These are phyloP conservation scores for Nidula microcarpa DNA, from an alignment of 768 basidiomycete genomes.

Conservation along the genomic window DNA sequence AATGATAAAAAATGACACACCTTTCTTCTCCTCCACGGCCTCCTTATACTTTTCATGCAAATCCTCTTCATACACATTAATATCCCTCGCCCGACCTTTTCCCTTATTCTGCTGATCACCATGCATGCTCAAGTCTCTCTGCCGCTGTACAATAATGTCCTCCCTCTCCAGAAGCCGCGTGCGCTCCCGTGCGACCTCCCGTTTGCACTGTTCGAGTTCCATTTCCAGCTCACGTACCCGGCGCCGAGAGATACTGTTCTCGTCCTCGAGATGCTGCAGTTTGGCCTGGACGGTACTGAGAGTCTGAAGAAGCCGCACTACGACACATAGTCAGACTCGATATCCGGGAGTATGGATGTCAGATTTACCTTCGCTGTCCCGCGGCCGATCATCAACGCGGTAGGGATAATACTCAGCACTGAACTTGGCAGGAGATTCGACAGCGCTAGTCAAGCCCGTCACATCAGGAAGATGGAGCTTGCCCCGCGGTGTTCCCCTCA, in stretches of 20 bases:
- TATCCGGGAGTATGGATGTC: background rate
- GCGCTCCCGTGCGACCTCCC: constrained; percentile 71
- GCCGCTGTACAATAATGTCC: constrained; percentile 36
- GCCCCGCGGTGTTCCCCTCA: constrained; percentile 24
- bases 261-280: constrained; percentile 70
- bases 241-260: constrained; percentile 78
- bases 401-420: constrained; percentile 49
- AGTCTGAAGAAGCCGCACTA: constrained; percentile 61
- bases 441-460: constrained; percentile 77
- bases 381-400: constrained; percentile 39
- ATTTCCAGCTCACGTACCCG: constrained; percentile 85
- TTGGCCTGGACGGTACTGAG: constrained; percentile 64
- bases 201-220: constrained; percentile 81
- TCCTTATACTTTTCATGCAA: constrained; percentile 59
- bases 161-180: constrained; percentile 59
- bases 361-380: constrained; percentile 61
- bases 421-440: constrained; percentile 67
- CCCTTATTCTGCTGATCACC: constrained; percentile 28
- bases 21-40: constrained; percentile 87
- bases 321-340: background rate
- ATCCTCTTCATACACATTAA: constrained; percentile 30
- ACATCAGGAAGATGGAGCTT: constrained; percentile 74
- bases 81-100: constrained; percentile 28
- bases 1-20: constrained; percentile 32
- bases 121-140: constrained; percentile 19